Base-by-base conservation (phyloP, 2,329 filamentous ascomycete species). In the Aspergillus unguis region DNA sequence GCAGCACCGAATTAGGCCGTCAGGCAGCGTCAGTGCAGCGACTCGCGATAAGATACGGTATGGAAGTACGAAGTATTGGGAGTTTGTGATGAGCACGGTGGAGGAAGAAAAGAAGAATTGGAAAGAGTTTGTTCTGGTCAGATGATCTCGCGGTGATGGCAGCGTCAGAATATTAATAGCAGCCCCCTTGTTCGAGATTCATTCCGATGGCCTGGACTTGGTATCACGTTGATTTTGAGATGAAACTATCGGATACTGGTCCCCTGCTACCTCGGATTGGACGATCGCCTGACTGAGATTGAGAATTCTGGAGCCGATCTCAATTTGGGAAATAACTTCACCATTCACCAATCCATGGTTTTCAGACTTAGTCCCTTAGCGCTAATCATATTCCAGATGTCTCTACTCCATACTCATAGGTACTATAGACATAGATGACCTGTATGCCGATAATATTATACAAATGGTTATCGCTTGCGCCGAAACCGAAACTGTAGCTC, bases 401-500 rank as follows among this genome's bases (percentile, higher is more conserved):
- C 17, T 28, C n/a, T 28, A 33, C 41, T 23, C n/a, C 41, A 33
- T 36, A 36, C 23, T 25, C 23, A 44, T 29, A 29, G 17, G 17
- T 5, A 45, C 31, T 28, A 32, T 27, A 44, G 7, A 32, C 17
- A 17, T 17, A 17, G 17, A 33, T n/a, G 25, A 44, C 42, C 37
- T 49, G 49, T 41, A 46, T 25, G 48, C 37, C 10, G 36, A 27
- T 44, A 25, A 41, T 23, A 52, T 40, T 47, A 48, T 47, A 48
- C 23, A 36, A 51, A 51, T 49, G n/a, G n/a, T 44, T 46, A 61
- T 43, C 72, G 71, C 62, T 74, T 74, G 54, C 77, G 71, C 58
- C 76, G 75, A 58, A 84, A 83, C 50, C 78, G 74, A 59, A 82
- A 82, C 31, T 78, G 79, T 53, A 77, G 70, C 57, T 79, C 80